phyloP scores from a whole-genome alignment of 2,329 filamentous ascomycete species.

The Chaetomiaceae sp. region DNA sequence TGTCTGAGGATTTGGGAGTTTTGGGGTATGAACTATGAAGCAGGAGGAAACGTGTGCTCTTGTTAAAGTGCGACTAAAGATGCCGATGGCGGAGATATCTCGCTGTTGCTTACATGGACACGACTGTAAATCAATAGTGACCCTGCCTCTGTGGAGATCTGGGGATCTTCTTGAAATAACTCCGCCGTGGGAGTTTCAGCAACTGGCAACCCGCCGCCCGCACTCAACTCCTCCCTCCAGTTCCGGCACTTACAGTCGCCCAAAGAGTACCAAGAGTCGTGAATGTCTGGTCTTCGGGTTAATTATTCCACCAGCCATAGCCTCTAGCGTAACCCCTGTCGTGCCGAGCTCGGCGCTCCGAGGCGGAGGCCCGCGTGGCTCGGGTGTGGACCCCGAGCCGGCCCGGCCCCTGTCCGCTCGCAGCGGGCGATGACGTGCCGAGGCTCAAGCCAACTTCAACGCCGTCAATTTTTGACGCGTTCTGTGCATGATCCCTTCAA shows the following conservation, averaged over 20 bases:
- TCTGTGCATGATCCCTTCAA: not conserved
- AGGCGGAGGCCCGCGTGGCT: constrained; percentile 4
- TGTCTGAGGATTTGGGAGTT: not conserved
- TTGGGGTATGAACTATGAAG: not conserved
- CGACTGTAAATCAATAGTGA: no score
- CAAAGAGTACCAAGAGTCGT: no score
- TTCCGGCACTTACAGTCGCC: not conserved
- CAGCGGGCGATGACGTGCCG: constrained; percentile 16
- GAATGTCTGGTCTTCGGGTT: not conserved
- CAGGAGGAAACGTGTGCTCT: not conserved
- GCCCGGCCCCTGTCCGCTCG: constrained; percentile 9
- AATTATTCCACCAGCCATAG: constrained; percentile 16
- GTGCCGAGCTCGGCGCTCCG: constrained; percentile 11
- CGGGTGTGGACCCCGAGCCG: not conserved
- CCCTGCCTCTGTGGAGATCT: not conserved
- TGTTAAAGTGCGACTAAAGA: not conserved
- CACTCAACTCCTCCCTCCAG: no score
- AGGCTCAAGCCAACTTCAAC: not conserved
- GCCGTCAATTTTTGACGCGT: not conserved
- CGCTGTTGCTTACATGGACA: no score
- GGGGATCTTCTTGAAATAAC: not conserved
- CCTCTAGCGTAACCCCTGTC: not conserved
- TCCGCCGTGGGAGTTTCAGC: constrained; percentile 4
- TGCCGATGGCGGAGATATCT: constrained; percentile 13
- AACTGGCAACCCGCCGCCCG: no score